Evolutionary conservation across 257 asterid genomes (phyloP), one percentile per base, ranked within the genome.

Genomic region (Asclepias syriaca): DNA sequence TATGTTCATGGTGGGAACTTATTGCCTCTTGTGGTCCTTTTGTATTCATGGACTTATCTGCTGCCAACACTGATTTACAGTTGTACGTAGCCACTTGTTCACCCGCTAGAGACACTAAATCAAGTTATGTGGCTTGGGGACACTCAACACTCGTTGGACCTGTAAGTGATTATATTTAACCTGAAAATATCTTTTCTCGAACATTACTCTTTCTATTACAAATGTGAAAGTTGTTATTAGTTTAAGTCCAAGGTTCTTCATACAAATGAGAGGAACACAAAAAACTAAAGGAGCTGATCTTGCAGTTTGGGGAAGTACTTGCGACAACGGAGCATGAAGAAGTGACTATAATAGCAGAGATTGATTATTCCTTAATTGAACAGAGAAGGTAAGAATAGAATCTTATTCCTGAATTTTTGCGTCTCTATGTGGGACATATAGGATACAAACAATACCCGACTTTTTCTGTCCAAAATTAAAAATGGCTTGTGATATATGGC

Each of bases 101-200:
- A 67, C 98, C 96, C 40, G 95, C 98, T 46, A 82, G 97, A 84
- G 98, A 88, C 77, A 11, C 69, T 78, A 77, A 79, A 66, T 82
- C 97, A 32, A 83, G 84, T 76, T 90, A 93, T 82, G 95, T 93
- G 70, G 96, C 96, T 66, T 90, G 95, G 97, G 97, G 97, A 46
- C 98, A 92, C 81, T 92, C 96, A 61, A 90, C 98, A 72, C 96
- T 90, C 61, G 96, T 93, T 74, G 97, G 96, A 56, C 96, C 97
- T 65, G 97, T 90, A 75, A 86, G 97, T 85, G 27, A 6, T 13
- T 65, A 16, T 9, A 71, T n/a, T 59, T 67, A 19, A 29, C 60
- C 16, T 66, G 61, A 63, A 66, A 9, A 57, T 74, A 56, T 21
- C 21, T 13, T 45, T 49, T 53, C 48, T 6, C 15, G 21, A 57